Percentiles rank a stretch among this genome's conserved stretches.
Conservation (phyloP, 2,329 filamentous ascomycete genomes). For the Hyphodiscus sp. region DNA sequence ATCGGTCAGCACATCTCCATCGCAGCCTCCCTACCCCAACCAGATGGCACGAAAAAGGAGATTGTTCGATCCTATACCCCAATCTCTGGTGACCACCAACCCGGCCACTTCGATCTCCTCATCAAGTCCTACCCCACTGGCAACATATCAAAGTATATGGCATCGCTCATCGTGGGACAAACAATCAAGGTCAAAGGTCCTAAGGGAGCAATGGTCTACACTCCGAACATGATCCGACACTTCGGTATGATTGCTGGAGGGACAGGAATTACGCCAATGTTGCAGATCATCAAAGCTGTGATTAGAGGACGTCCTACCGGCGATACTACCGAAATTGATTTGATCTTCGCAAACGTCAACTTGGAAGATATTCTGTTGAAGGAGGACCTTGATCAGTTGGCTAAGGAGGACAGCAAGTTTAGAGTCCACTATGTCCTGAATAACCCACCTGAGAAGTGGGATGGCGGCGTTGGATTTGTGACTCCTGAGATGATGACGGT, state of each 20-base stretch:
- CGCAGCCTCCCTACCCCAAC: constrained; percentile 62
- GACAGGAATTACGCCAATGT: constrained; percentile 58
- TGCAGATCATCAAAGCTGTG: constrained; percentile 90
- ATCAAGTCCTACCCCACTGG: constrained; percentile 98
- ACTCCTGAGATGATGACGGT: constrained; percentile 93
- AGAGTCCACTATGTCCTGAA: constrained; percentile 93
- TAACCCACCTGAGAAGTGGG: constrained; percentile 89
- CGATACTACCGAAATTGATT: constrained; percentile 82
- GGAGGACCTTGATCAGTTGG: constrained; percentile 81
- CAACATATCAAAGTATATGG: constrained; percentile 94
- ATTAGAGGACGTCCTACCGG: constrained; percentile 71
- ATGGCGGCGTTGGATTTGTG: constrained; percentile 88
- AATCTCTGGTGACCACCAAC: constrained; percentile 81
- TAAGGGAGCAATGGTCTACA: constrained; percentile 97
- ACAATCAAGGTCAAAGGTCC: constrained; percentile 86
- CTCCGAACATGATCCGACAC: constrained; percentile 90
- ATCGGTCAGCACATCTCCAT: constrained; percentile 99
- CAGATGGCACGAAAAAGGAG: constrained; percentile 69
- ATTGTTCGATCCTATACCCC: constrained; percentile 90
- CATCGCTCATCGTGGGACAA: constrained; percentile 73
- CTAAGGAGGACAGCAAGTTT: constrained; percentile 71
- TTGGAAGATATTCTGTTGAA: constrained; percentile 85
- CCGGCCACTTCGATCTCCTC: constrained; percentile 89
- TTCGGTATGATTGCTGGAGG: constrained; percentile 94
- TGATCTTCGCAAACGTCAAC: constrained; percentile 97